Conservation (phyloP, 306 rosid species). For the Quercus rubra region DNA sequence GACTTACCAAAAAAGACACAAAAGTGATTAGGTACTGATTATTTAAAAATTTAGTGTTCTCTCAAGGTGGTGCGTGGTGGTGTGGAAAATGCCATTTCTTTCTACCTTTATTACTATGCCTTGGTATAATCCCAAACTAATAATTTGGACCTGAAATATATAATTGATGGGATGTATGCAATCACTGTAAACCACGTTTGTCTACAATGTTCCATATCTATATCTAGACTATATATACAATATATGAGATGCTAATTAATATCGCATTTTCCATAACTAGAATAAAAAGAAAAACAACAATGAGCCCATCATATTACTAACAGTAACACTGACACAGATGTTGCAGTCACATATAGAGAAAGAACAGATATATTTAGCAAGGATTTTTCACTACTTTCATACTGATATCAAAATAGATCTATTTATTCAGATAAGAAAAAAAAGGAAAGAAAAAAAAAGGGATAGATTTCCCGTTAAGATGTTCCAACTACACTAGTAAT, state of each 20-base stretch:
- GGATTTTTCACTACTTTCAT: neutral
- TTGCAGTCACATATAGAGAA: neutral
- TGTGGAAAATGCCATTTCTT: neutral
- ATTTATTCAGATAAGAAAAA: neutral
- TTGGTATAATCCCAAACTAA: neutral
- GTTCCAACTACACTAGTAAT: conserved; percentile 1
- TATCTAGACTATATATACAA: neutral
- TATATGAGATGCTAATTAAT: neutral
- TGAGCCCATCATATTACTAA: neutral
- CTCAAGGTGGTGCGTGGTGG: neutral
- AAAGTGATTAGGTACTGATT: neutral
- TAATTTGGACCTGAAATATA: neutral
- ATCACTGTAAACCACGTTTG: neutral
- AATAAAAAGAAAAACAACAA: neutral
- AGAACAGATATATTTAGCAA: neutral
- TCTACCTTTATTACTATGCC: neutral
- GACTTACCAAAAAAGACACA: neutral
- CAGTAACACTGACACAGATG: neutral
- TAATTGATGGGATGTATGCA: neutral
- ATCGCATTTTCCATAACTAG: neutral
- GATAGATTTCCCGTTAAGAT: conserved; percentile 5
- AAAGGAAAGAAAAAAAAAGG: neutral
- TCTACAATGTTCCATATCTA: neutral
- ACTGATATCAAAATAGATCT: neutral
- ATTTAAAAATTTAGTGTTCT: neutral